Evolutionary conservation across 257 asterid genomes (phyloP), one percentile per base, ranked within the genome.

Genomic region (Echium plantagineum): DNA sequence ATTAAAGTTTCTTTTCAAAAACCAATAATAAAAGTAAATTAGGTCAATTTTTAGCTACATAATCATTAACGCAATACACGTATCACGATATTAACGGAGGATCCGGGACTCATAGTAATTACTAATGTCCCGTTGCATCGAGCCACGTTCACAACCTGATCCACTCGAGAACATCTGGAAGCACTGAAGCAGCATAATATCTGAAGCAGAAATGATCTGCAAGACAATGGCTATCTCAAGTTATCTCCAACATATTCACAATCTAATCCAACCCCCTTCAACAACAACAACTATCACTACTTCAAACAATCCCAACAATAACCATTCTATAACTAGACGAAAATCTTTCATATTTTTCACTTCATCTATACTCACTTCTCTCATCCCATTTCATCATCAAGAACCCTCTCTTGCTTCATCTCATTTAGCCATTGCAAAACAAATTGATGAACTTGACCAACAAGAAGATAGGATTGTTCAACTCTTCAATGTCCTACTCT

Each of bases 391-490:
- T 18, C 58, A 2, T 32, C 24, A 59, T 60, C 75, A 53, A 54
- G 69, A 57, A 58, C 69, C 71, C 53, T 32, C 17, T 61, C 24
- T 66, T 21, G 60, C 77, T 74, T 56, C 73, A 22, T 60, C 46
- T 46, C 69, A 74, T 58, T 48, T 78, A 20, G 90, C 89, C 64
- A 52, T 74, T 56, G 90, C 85, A 57, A 76, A 73, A 59, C 73
- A 66, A 71, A 21, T 60, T 46, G 94, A 85, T 22, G 80, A 75
- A 53, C 66, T 65, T 59, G 80, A 88, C 57, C 77, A 59, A 63
- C 75, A 83, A 59, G 95, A 88, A 74, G 75, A 69, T 48, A 80
- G 86, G 49, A 55, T 72, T 19, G 83, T 78, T 65, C 85, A 71
- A 47, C 75, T 85, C 49, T 88, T 88, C 73, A 86, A 88, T 93